phyloP scores from a whole-genome alignment of 2,329 filamentous ascomycete genomes.

The Epichloe coenophiala region DNA sequence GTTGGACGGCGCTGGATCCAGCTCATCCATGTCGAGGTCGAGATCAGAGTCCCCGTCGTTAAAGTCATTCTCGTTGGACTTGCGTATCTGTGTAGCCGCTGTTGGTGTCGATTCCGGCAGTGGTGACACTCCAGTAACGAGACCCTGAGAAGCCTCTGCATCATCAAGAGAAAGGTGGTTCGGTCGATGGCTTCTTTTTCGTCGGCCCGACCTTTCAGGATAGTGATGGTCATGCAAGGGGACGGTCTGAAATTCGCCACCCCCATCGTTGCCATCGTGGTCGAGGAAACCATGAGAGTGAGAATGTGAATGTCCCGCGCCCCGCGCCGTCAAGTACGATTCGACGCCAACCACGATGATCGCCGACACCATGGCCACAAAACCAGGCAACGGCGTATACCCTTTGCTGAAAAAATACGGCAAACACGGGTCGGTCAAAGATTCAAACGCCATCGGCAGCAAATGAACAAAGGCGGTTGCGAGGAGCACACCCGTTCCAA shows the following conservation, averaged over 20 bases:
- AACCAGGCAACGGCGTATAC: constrained; percentile 68
- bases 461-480: constrained; percentile 76
- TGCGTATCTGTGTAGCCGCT: constrained; percentile 10
- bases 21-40: constrained; percentile 47
- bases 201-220: constrained; percentile 23
- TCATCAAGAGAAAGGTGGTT: constrained; percentile 37
- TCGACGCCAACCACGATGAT: constrained; percentile 74
- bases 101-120: constrained; percentile 40
- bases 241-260: constrained; percentile 15
- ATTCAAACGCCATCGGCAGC: constrained; percentile 53
- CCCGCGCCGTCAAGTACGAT: constrained; percentile 69
- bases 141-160: constrained; percentile 35
- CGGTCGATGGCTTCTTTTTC: constrained; percentile 27
- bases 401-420: constrained; percentile 65
- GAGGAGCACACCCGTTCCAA: constrained; percentile 74
- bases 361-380: constrained; percentile 73
- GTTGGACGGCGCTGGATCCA: constrained; percentile 29
- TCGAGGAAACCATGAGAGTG: constrained; percentile 37
- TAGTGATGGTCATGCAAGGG: constrained; percentile 9
- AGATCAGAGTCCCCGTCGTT: constrained; percentile 40
- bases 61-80: constrained; percentile 18
- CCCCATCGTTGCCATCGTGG: constrained; percentile 31
- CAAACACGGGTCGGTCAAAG: constrained; percentile 56
- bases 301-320: constrained; percentile 47
- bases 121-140: constrained; percentile 46